These are phyloP conservation scores for Cytospora leucostoma DNA, from an alignment of 2,329 filamentous ascomycete species.

Conservation along the genomic window DNA sequence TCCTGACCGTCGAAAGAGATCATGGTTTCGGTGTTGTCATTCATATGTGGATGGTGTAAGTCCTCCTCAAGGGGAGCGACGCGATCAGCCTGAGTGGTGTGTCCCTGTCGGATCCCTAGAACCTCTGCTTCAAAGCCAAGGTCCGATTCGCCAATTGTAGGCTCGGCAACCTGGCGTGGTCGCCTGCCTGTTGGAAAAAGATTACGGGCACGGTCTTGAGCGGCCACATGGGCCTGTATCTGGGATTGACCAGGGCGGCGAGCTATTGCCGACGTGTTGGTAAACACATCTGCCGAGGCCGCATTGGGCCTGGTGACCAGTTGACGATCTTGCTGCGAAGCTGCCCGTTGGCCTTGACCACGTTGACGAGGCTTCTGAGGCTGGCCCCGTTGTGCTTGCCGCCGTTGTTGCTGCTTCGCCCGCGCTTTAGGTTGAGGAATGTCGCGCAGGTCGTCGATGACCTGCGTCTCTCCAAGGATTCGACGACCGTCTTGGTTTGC, in stretches of 20 bases:
- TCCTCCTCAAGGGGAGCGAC: neutral
- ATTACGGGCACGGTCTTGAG: neutral
- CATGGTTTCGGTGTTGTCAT: neutral
- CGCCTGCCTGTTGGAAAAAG: neutral
- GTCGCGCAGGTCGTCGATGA: neutral
- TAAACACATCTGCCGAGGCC: neutral
- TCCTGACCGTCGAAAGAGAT: neutral
- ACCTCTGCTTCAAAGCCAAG: constrained; percentile 17
- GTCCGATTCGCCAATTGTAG: constrained; percentile 6
- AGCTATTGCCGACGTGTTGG: too few species aligned
- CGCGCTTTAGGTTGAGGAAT: neutral
- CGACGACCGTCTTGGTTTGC: constrained; percentile 7
- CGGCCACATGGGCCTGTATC: neutral
- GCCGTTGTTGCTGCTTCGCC: neutral
- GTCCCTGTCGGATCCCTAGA: constrained; percentile 2
- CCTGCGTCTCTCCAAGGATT: neutral
- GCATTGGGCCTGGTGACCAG: neutral
- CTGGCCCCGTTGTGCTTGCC: neutral
- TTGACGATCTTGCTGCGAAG: neutral
- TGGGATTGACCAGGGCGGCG: too few species aligned
- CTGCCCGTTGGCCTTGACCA: neutral
- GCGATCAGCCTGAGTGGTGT: neutral
- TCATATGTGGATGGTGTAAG: neutral
- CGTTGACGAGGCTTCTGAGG: neutral
- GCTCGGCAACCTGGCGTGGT: neutral